Evolutionary conservation across 371 early-diverging fungal genomes (phyloP).

Genomic region (Vairimorpha apis): DNA sequence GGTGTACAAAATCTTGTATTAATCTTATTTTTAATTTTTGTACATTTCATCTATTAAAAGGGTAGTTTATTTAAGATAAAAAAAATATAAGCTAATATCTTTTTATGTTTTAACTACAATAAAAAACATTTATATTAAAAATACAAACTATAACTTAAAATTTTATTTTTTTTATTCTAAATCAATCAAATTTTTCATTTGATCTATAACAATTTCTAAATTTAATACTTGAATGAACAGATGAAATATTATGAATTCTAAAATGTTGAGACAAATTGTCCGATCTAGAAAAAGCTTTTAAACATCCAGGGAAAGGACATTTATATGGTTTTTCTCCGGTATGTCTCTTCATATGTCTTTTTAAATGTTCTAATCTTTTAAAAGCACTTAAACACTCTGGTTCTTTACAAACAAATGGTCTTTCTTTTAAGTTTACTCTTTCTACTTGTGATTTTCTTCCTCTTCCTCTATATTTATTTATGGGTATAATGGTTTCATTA

Average conservation of each 20-base stretch:
- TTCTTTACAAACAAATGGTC: conserved; percentile 65
- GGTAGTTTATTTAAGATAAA: too few species aligned
- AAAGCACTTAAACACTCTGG: conserved; percentile 69
- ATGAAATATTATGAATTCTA: conserved; percentile 54
- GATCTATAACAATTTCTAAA: conserved; percentile 21
- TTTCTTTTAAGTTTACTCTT: conserved; percentile 25
- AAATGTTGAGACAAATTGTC: conserved; percentile 72
- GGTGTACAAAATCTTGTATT: conserved; percentile 72
- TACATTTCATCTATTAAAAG: neutral
- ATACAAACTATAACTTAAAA: neutral
- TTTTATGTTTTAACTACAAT: neutral
- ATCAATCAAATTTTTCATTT: conserved; percentile 33
- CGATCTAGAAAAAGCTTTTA: conserved; percentile 72
- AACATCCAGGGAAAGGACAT: conserved; percentile 69
- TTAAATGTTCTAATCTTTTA: conserved; percentile 73
- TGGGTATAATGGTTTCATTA: neutral
- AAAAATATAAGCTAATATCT: too few species aligned
- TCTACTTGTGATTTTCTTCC: neutral
- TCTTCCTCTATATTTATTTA: neutral
- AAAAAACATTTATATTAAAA: too few species aligned
- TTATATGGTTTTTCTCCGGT: conserved; percentile 77
- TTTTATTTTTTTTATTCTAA: neutral
- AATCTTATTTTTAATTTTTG: neutral
- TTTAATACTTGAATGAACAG: neutral
- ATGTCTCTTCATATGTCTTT: conserved; percentile 75